phyloP scores from a whole-genome alignment of 2,329 filamentous ascomycete genomes.

The Purpureocillium lavendulum region DNA sequence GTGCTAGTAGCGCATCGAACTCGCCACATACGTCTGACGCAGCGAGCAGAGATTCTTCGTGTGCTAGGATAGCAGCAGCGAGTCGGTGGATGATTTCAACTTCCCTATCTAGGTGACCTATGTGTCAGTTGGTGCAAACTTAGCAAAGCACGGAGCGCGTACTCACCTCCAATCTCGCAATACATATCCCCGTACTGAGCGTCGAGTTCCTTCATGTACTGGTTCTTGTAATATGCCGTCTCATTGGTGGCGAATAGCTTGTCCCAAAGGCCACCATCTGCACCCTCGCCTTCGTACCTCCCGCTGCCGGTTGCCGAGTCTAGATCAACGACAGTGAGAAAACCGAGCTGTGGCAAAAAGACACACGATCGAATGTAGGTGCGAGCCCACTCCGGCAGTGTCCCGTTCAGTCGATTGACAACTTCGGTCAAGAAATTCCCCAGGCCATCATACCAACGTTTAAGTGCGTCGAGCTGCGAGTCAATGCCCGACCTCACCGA shows the following conservation, averaged over 20 bases:
- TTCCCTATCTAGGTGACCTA: slow-evolving; percentile 61
- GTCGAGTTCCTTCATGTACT: slow-evolving; percentile 73
- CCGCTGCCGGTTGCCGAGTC: slow-evolving; percentile 42
- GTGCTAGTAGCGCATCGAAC: slow-evolving; percentile 74
- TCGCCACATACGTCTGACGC: slow-evolving; percentile 81
- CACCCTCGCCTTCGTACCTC: slow-evolving; percentile 53
- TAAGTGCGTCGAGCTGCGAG: slow-evolving; percentile 66
- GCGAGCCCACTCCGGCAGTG: slow-evolving; percentile 51
- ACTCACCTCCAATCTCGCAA: slow-evolving; percentile 68
- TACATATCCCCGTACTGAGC: slow-evolving; percentile 77
- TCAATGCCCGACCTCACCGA: slow-evolving; percentile 68
- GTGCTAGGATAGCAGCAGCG: slow-evolving; percentile 59
- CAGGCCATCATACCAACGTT: slow-evolving; percentile 69
- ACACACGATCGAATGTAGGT: slow-evolving; percentile 63
- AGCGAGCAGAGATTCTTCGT: slow-evolving; percentile 55
- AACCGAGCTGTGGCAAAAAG: slow-evolving; percentile 87
- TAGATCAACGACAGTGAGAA: slow-evolving; percentile 66
- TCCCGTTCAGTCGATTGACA: slow-evolving; percentile 51
- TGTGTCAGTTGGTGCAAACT: slow-evolving; percentile 11
- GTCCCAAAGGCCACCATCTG: slow-evolving; percentile 59
- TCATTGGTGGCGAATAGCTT: slow-evolving; percentile 66
- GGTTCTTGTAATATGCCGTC: slow-evolving; percentile 79
- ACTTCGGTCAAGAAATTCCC: slow-evolving; percentile 63
- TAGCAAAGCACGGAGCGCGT: too few relatives aligned
- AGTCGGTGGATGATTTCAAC: slow-evolving; percentile 81